phyloP scores from a whole-genome alignment of 305 asterid genomes.

The Fraxinus floribunda region DNA sequence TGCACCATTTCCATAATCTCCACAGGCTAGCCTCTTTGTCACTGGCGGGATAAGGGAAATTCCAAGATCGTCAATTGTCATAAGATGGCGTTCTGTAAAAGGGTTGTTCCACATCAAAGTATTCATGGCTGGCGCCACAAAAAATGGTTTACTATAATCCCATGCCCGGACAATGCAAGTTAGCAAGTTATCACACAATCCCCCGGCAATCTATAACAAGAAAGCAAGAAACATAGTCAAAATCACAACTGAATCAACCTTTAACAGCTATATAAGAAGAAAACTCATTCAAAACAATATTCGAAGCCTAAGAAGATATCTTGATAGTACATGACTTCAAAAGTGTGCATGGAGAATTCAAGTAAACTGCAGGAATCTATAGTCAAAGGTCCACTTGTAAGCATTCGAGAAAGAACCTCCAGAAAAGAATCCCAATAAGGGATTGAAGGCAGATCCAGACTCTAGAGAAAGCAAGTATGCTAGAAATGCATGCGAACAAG shows the following conservation, averaged over 20 bases:
- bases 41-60: conserved; percentile 47
- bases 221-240: neutral
- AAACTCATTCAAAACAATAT: neutral
- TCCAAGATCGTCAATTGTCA: conserved; percentile 45
- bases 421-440: neutral
- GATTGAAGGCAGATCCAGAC: neutral
- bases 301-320: neutral
- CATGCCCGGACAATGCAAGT: conserved; percentile 53
- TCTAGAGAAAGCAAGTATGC: neutral
- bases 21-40: conserved; percentile 45
- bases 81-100: conserved; percentile 45
- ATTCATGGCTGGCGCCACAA: conserved; percentile 55
- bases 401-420: neutral
- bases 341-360: neutral
- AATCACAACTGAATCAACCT: neutral
- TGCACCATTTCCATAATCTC: conserved; percentile 51
- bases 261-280: neutral
- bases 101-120: conserved; percentile 55
- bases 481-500: neutral
- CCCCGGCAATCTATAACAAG: conserved; percentile 43
- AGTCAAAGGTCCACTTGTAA: neutral
- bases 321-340: neutral
- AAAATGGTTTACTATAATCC: conserved; percentile 48
- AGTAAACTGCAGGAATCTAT: neutral
- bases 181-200: conserved; percentile 49